Evolutionary conservation across 129 eudicot genomes (phyloP).

Genomic region (Centrapalus pauciflorus): DNA sequence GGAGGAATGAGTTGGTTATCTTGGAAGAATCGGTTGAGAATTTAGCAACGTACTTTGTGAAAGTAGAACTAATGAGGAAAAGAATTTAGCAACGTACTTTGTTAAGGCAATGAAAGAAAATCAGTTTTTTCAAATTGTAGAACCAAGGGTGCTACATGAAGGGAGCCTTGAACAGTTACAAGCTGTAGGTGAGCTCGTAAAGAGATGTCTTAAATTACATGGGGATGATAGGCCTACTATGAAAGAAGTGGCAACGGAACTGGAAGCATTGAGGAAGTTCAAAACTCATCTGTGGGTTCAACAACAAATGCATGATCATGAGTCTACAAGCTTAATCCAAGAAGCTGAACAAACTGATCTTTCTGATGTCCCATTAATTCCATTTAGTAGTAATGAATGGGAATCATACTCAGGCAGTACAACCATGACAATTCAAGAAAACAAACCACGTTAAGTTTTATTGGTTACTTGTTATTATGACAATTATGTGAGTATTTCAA

Average conservation of each 20-base stretch:
- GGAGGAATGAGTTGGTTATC: constrained; percentile 24
- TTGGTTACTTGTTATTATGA: too few relatives aligned
- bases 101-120: constrained; percentile 32
- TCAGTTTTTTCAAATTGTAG: constrained; percentile 33
- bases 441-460: neutral
- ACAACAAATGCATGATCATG: neutral
- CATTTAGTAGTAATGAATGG: neutral
- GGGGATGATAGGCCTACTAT: constrained; percentile 48
- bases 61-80: constrained; percentile 18
- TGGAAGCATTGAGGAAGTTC: constrained; percentile 34
- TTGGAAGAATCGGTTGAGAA: constrained; percentile 41
- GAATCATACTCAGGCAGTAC: neutral
- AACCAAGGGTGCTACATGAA: constrained; percentile 23
- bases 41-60: constrained; percentile 25
- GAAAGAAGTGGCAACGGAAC: constrained; percentile 43
- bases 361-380: constrained; percentile 3
- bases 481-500: too few relatives aligned
- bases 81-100: constrained; percentile 36
- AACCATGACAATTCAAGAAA: neutral
- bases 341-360: constrained; percentile 16
- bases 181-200: constrained; percentile 25
- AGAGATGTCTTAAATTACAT: constrained; percentile 33
- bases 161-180: constrained; percentile 36
- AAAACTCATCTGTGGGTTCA: constrained; percentile 33
- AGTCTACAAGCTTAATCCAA: neutral